Conservation (phyloP, 345 rosid genomes). For the Euphorbia peplus region DNA sequence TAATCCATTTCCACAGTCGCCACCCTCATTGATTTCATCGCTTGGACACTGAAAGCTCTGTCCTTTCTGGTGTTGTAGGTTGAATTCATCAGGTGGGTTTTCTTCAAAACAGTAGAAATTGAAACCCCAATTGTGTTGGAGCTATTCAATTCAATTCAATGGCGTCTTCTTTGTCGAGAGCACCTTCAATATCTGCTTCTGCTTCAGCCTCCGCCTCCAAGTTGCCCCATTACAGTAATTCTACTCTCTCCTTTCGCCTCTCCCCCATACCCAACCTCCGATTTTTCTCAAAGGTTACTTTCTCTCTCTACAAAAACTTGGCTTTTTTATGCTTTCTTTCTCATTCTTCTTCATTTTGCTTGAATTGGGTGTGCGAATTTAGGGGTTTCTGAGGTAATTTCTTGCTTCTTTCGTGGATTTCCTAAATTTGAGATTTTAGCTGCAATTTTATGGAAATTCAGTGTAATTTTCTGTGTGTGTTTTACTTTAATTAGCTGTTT, state of each 20-base stretch:
- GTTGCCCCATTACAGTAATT: slow-evolving; percentile 23
- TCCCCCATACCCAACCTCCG: slow-evolving; percentile 41
- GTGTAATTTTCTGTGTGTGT: background rate
- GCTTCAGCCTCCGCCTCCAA: slow-evolving; percentile 37
- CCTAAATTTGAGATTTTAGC: background rate
- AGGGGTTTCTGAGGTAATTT: background rate
- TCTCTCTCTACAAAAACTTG: background rate
- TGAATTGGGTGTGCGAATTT: background rate
- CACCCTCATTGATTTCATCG: slow-evolving; percentile 16
- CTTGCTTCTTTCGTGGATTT: background rate
- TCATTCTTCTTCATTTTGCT: background rate
- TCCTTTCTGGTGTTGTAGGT: background rate
- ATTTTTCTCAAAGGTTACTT: slow-evolving; percentile 45
- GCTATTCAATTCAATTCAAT: slow-evolving; percentile 8
- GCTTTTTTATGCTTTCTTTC: background rate
- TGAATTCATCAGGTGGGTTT: background rate
- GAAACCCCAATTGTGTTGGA: background rate
- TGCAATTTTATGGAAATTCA: slow-evolving; percentile 1
- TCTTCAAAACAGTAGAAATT: background rate
- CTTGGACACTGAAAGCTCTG: background rate
- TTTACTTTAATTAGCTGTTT: background rate
- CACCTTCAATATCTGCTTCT: slow-evolving; percentile 42
- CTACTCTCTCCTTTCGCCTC: slow-evolving; percentile 38
- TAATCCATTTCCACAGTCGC: background rate
- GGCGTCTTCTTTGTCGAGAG: slow-evolving; percentile 48